A percentile compares a stretch with the other conserved stretches of the same genome.
Evolutionary conservation across 495 filamentous ascomycete genomes (phyloP).

Genomic region (Xylaria longipes): DNA sequence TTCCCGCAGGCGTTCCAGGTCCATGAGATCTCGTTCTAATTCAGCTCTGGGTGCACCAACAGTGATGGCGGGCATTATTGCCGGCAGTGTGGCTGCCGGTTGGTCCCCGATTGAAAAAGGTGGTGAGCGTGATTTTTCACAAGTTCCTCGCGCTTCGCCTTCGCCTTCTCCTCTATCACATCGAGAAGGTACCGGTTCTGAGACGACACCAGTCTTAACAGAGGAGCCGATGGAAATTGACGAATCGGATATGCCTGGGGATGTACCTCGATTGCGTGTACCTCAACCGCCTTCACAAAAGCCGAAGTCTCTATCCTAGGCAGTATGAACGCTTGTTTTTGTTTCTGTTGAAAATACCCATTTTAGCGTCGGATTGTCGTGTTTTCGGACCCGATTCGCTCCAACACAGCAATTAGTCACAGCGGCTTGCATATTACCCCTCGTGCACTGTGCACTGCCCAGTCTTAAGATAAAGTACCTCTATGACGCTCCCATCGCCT

Average conservation of each 20-base stretch:
- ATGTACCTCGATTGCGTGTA: slow-evolving; percentile 49
- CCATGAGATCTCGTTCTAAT: slow-evolving; percentile 83
- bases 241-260: slow-evolving; percentile 30
- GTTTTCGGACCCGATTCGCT: slow-evolving; percentile 4
- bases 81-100: slow-evolving; percentile 79
- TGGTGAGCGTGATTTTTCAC: slow-evolving; percentile 38
- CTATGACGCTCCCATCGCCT: neutral
- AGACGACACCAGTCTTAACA: slow-evolving; percentile 37
- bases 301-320: slow-evolving; percentile 45
- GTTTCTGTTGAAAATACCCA: slow-evolving; percentile 23
- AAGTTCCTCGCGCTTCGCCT: slow-evolving; percentile 32
- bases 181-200: slow-evolving; percentile 33
- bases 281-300: slow-evolving; percentile 49
- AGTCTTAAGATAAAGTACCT: neutral
- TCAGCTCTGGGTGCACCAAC: slow-evolving; percentile 83
- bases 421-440: neutral
- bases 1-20: slow-evolving; percentile 69
- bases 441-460: neutral
- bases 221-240: slow-evolving; percentile 49
- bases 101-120: slow-evolving; percentile 82
- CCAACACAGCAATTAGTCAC: neutral
- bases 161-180: slow-evolving; percentile 37
- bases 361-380: neutral
- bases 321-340: slow-evolving; percentile 36
- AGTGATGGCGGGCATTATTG: slow-evolving; percentile 87